A percentile compares a stretch with the other conserved stretches of the same genome.
These are phyloP conservation scores for Danielia reshetovae DNA, from an alignment of 805 yeast genomes.

Conservation along the genomic window DNA sequence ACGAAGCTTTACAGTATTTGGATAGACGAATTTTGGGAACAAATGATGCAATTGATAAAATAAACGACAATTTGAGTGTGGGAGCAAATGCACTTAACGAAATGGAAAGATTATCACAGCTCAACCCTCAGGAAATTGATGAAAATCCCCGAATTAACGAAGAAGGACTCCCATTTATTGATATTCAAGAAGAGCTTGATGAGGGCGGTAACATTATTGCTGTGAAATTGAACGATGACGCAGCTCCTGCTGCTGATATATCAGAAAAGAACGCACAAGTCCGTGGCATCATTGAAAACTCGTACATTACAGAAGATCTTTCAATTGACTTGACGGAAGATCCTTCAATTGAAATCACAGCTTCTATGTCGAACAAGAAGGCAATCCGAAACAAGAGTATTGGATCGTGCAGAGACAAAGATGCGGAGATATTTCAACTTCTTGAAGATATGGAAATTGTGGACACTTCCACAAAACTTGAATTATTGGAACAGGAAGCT, in stretches of 20 bases:
- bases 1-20: constrained; percentile 26
- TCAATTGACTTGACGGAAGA: no score
- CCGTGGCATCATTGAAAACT: not conserved
- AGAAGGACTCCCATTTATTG: constrained; percentile 66
- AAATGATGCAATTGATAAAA: constrained; percentile 37
- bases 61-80: constrained; percentile 36
- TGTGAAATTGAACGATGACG: constrained; percentile 23
- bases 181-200: constrained; percentile 74
- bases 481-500: not conserved
- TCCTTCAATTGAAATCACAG: not conserved
- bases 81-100: no score
- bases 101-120: no score
- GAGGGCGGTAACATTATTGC: constrained; percentile 70
- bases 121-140: no score
- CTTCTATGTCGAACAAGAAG: no score
- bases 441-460: constrained; percentile 33
- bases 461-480: constrained; percentile 2
- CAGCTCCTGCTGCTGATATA: not conserved
- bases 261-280: not conserved
- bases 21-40: constrained; percentile 25
- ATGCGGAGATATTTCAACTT: constrained; percentile 28
- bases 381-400: no score
- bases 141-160: not conserved
- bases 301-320: no score
- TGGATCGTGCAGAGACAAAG: no score